Conservation (phyloP, 2,329 filamentous ascomycete species). For the Sporothrix pallida region DNA sequence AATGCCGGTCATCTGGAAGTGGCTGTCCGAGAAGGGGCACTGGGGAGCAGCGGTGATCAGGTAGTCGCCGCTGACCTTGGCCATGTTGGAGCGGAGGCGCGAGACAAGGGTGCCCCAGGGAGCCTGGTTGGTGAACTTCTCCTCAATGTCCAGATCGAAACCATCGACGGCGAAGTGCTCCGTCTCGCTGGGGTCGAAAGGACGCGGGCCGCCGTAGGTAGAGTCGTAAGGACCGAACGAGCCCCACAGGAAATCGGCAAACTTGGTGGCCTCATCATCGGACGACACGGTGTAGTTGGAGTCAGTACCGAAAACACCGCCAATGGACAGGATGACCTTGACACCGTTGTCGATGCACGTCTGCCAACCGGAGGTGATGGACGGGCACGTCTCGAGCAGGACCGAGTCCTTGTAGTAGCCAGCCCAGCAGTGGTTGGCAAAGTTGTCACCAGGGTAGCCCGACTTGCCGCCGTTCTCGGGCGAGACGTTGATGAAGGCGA, state of each 20-base stretch:
- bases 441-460: conserved; percentile 49
- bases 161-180: conserved; percentile 54
- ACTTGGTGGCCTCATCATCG: conserved; percentile 42
- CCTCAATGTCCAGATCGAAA: conserved; percentile 59
- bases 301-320: conserved; percentile 51
- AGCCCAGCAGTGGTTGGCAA: conserved; percentile 47
- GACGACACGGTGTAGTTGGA: conserved; percentile 47
- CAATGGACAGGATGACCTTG: conserved; percentile 68
- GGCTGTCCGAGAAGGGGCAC: conserved; percentile 48
- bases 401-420: conserved; percentile 44
- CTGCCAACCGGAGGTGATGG: conserved; percentile 46
- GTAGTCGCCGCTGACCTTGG: conserved; percentile 43
- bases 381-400: conserved; percentile 45
- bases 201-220: conserved; percentile 46
- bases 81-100: conserved; percentile 36
- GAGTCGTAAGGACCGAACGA: conserved; percentile 47
- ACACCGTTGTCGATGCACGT: conserved; percentile 64
- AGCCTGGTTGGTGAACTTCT: conserved; percentile 38
- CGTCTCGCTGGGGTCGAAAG: conserved; percentile 48
- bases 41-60: conserved; percentile 57
- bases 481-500: conserved; percentile 49
- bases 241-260: conserved; percentile 49
- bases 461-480: conserved; percentile 47
- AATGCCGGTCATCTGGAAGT: conserved; percentile 53
- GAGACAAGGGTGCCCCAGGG: conserved; percentile 35